Conservation (phyloP, 2,329 filamentous ascomycete genomes). For the Hypoxylon sp. region DNA sequence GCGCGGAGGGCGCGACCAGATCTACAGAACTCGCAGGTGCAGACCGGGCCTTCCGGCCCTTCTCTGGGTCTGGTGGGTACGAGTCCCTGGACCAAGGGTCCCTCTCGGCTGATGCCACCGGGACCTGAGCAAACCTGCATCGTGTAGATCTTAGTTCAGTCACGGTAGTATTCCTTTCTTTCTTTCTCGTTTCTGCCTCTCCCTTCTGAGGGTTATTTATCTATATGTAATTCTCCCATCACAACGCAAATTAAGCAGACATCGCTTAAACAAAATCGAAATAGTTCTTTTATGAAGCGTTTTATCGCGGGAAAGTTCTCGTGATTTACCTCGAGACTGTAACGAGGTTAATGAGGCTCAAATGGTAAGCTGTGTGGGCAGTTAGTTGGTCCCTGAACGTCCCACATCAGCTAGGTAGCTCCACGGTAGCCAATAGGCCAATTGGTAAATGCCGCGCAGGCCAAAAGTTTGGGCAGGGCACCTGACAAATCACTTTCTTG, state of each 20-base stretch:
- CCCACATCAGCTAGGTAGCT: constrained; percentile 22
- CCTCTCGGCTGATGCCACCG: constrained; percentile 15
- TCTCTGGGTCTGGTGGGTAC: constrained; percentile 27
- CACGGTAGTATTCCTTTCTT: no score
- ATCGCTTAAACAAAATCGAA: constrained; percentile 1
- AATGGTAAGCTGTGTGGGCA: constrained; percentile 22
- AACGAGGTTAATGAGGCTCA: constrained; percentile 28
- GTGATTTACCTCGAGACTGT: background rate
- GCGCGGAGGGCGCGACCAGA: constrained; percentile 14
- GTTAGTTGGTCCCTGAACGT: constrained; percentile 9
- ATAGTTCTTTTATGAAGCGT: no score
- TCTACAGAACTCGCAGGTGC: background rate
- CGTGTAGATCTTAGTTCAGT: constrained; percentile 13
- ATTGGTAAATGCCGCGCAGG: constrained; percentile 26
- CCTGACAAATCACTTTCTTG: constrained; percentile 2
- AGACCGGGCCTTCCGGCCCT: constrained; percentile 18
- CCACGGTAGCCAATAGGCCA: constrained; percentile 9
- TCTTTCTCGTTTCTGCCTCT: no score
- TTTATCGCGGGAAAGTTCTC: constrained; percentile 5
- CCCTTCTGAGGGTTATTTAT: background rate
- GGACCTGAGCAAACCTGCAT: constrained; percentile 8
- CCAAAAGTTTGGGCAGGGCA: background rate
- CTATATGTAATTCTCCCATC: background rate
- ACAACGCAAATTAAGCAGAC: background rate
- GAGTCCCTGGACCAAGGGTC: constrained; percentile 8